Evolutionary conservation across 1,284 basidiomycete genomes (phyloP).

Genomic region (Agaricales sp.): DNA sequence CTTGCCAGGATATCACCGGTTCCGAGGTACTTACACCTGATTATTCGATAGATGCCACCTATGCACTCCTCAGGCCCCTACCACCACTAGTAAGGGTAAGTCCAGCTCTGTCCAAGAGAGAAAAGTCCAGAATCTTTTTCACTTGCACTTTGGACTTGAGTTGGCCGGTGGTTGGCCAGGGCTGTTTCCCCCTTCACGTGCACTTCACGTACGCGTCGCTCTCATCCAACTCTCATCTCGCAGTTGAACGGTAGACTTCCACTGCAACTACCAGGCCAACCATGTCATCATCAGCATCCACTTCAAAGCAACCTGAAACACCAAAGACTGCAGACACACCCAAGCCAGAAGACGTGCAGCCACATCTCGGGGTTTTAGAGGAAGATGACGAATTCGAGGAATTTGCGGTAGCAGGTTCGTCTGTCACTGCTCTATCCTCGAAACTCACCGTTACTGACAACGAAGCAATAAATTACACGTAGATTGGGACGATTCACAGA

Average conservation of each 20-base stretch:
- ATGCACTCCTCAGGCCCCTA: too few relatives aligned
- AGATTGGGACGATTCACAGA: constrained; percentile 85
- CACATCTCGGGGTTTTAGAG: constrained; percentile 64
- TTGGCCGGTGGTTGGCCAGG: too few relatives aligned
- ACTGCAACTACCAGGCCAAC: background rate
- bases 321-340: constrained; percentile 23
- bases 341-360: constrained; percentile 29
- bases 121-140: too few relatives aligned
- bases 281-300: constrained; percentile 17
- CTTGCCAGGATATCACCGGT: too few relatives aligned
- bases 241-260: too few relatives aligned
- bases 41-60: too few relatives aligned
- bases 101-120: too few relatives aligned
- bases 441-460: background rate
- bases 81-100: too few relatives aligned
- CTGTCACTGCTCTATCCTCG: background rate
- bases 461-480: constrained; percentile 5
- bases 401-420: constrained; percentile 60
- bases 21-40: too few relatives aligned
- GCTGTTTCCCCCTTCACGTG: too few relatives aligned
- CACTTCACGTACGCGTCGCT: background rate
- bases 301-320: constrained; percentile 22
- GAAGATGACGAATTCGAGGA: constrained; percentile 85
- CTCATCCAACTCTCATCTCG: background rate
- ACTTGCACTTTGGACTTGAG: too few relatives aligned